Percentiles rank a stretch among this genome's conserved stretches.
Evolutionary conservation across 306 rosid genomes (phyloP).

Genomic region (Myrica gale): DNA sequence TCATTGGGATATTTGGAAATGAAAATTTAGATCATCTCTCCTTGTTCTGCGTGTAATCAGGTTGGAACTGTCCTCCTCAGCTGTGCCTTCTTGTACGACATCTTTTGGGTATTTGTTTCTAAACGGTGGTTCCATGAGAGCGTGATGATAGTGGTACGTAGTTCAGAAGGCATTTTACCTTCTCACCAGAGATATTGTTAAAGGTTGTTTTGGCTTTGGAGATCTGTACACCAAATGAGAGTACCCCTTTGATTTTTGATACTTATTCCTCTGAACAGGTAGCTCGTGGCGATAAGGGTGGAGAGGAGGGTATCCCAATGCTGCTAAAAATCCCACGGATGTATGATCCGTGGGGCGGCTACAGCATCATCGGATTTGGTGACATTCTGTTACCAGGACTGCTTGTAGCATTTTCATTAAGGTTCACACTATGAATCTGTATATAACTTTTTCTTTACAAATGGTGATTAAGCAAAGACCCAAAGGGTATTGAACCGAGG

Average conservation of each 20-base stretch:
- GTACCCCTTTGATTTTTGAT: not conserved
- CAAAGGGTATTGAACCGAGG: not conserved
- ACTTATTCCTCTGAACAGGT: conserved; percentile 53
- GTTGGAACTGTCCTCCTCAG: conserved; percentile 98
- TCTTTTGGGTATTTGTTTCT: conserved; percentile 96
- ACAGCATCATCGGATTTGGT: conserved; percentile 95
- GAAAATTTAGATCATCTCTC: not conserved
- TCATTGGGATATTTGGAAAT: conserved; percentile 10
- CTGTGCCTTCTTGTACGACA: conserved; percentile 92
- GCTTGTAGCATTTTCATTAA: conserved; percentile 87
- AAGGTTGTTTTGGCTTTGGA: not conserved
- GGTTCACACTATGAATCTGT: conserved; percentile 47
- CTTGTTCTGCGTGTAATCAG: conserved; percentile 42
- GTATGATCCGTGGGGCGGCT: conserved; percentile 99
- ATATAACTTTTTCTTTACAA: conserved; percentile 6
- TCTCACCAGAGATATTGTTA: conserved; percentile 1
- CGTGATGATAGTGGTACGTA: conserved; percentile 99
- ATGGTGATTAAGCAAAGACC: not conserved
- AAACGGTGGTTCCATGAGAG: conserved; percentile 98
- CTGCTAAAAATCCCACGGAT: conserved; percentile 92
- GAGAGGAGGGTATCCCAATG: conserved; percentile 99
- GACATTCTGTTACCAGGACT: conserved; percentile 97
- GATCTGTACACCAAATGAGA: not conserved
- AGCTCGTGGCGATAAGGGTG: conserved; percentile 96
- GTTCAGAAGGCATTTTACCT: conserved; percentile 10